Conservation (phyloP, 306 rosid species). For the Trifolium subterraneum region DNA sequence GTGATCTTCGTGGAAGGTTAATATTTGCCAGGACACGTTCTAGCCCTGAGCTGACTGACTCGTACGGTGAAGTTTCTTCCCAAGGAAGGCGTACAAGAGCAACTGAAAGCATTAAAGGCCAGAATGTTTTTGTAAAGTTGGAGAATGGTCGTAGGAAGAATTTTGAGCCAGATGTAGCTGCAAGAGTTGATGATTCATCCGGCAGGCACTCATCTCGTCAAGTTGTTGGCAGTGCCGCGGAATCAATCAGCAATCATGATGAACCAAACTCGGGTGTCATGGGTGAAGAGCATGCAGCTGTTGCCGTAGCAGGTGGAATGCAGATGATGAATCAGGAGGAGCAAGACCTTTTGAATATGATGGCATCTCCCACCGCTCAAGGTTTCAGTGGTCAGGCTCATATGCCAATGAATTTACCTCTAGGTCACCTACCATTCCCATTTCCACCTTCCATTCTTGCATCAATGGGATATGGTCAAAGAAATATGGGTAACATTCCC, state of each 20-base stretch:
- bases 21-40: conserved; percentile 94
- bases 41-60: conserved; percentile 94
- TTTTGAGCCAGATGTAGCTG: conserved; percentile 54
- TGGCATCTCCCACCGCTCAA: conserved; percentile 72
- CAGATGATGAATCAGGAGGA: conserved; percentile 90
- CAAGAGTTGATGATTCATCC: conserved; percentile 64
- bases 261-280: conserved; percentile 52
- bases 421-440: conserved; percentile 81
- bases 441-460: conserved; percentile 72
- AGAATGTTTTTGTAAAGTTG: conserved; percentile 51
- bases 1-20: conserved; percentile 72
- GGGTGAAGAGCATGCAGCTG: conserved; percentile 71
- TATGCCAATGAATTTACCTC: conserved; percentile 70
- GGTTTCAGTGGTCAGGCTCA: conserved; percentile 76
- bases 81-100: conserved; percentile 63
- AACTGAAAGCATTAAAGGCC: conserved; percentile 64
- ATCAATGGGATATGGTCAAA: conserved; percentile 78
- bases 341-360: conserved; percentile 88
- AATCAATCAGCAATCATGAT: conserved; percentile 63
- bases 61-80: conserved; percentile 73
- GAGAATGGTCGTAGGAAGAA: conserved; percentile 73
- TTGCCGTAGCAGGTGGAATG: conserved; percentile 57
- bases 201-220: conserved; percentile 55
- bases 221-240: conserved; percentile 57
- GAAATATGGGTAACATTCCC: conserved; percentile 81